Evolutionary conservation across 1,284 basidiomycete species (phyloP), one percentile per base, ranked within the genome.

Genomic region (Cutaneotrichosporon dermatis): DNA sequence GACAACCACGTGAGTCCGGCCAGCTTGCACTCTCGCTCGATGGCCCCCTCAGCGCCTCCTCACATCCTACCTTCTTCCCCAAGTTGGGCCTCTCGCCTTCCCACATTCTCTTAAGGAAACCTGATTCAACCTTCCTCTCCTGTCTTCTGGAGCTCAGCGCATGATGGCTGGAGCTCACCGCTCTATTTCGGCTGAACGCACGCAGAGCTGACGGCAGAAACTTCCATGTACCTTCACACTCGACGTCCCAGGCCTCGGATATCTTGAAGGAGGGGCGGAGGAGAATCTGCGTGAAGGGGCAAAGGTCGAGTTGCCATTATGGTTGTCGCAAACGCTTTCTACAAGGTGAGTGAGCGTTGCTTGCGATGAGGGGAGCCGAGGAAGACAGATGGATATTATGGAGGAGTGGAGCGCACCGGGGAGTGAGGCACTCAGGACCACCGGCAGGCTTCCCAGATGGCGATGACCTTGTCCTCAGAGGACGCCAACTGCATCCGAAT

Each of bases 171-270:
- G 3, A 25, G 25, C 25, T 25, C 25, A 25, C 25, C 25, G 25
- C 25, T 25, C 25, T 25, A 25, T 25, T 25, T 25, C 25, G 25
- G 25, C 3, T 25, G 25, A 25, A 25, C 2, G 25, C 25, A 25
- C 25, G 25, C 25, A 25, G 3, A 42, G 57, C 57, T 48, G 33
- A 48, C 49, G 34, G 11, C 69, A 92, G 89, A 94, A 92, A 84
- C 82, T 94, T 43, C 88, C 90, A 77, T 93, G 91, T 73, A 89
- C 86, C 3, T 94, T 95, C 81, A 88, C 88, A 66, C 82, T 88
- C 49, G 86, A 88, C 61, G 86, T 94, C n/a, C 85, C 86, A 4
- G 86, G 87, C 53, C 85, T 94, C 81, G 92, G 92, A 0, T 90
- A 92, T 71, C 83, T 94, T 12, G 89, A 88, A 57, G 89, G 90